Base-by-base conservation (phyloP, 805 yeast genomes). In the Cyberlindnera lachancei region DNA sequence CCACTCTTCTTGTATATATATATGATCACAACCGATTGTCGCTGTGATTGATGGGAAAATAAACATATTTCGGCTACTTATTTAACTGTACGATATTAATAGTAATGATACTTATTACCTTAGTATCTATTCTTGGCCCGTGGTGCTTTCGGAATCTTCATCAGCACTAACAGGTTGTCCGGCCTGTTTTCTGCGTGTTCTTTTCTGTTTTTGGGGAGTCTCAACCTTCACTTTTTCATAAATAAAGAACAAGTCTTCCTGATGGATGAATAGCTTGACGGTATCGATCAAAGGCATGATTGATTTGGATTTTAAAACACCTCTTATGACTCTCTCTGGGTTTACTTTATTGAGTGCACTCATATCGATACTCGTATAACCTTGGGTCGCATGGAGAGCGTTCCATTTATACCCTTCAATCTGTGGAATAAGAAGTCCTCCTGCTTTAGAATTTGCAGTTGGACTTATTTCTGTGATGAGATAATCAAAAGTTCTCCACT, bases 401-500 rank as follows among this genome's bases (percentile, higher is more conserved):
- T 54, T 46, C 81, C 83, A 78, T 29, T 58, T 52, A 19, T 50
- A 50, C 1, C 51, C 47, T 13, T 48, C 43, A 17, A 52, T 41
- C 16, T 40, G 36, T 5, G 62, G 53, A 4, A 60, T 33, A n/a
- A n/a, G n/a, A n/a, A n/a, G n/a, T n/a, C n/a, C n/a, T 9, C 10
- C 17, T 13, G 23, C 21, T 8, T 36, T 30, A 8, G 35, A 25
- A n/a, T 30, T 22, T 10, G 21, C 28, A 12, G 35, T 23, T 0
- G 33, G 20, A 6, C 46, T 14, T 22, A 44, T 38, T n/a, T 31
- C 29, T 21, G 60, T 64, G 25, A 78, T 66, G 21, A 76, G 55
- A 42, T 63, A 75, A 34, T 75, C 70, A 44, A 73, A 74, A 0
- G 57, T 31, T 4, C 55, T 45, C 78, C 79, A 74, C n/a, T 56